Evolutionary conservation across 768 basidiomycete genomes (phyloP).

Genomic region (Phylloporus sp.): DNA sequence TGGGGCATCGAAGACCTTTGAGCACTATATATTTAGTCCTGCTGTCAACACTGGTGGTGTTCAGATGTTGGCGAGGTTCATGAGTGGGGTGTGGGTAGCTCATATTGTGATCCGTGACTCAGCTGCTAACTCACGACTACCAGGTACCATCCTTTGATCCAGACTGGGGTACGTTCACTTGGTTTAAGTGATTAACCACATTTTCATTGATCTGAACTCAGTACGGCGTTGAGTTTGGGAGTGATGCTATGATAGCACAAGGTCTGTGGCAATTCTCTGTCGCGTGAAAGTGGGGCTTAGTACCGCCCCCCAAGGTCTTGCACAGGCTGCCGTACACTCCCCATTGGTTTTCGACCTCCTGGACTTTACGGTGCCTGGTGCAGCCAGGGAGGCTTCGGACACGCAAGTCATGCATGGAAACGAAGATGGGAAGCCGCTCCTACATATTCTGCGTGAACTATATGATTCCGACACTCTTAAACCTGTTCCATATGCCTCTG

Average conservation of each 20-base stretch:
- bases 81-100: constrained; percentile 33
- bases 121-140: not conserved
- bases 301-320: no score
- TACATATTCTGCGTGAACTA: constrained; percentile 46
- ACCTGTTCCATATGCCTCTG: constrained; percentile 50
- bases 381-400: not conserved
- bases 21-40: constrained; percentile 44
- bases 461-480: constrained; percentile 46
- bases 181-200: not conserved
- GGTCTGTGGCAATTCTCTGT: constrained; percentile 29
- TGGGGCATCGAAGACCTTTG: constrained; percentile 39
- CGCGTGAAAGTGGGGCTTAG: not conserved
- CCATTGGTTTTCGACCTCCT: constrained; percentile 30
- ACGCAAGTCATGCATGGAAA: constrained; percentile 9
- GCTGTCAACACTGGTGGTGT: constrained; percentile 29
- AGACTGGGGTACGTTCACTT: constrained; percentile 43
- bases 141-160: constrained; percentile 54
- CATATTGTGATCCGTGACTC: not conserved
- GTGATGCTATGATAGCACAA: constrained; percentile 45
- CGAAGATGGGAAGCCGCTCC: constrained; percentile 35
- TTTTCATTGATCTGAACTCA: constrained; percentile 16
- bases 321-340: constrained; percentile 43
- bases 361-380: constrained; percentile 19
- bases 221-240: constrained; percentile 52
- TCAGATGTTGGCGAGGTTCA: constrained; percentile 32